Percentiles rank a stretch among this genome's conserved stretches.
phyloP scores from a whole-genome alignment of 169 alveolate species.

The Eimeria necatrix region DNA sequence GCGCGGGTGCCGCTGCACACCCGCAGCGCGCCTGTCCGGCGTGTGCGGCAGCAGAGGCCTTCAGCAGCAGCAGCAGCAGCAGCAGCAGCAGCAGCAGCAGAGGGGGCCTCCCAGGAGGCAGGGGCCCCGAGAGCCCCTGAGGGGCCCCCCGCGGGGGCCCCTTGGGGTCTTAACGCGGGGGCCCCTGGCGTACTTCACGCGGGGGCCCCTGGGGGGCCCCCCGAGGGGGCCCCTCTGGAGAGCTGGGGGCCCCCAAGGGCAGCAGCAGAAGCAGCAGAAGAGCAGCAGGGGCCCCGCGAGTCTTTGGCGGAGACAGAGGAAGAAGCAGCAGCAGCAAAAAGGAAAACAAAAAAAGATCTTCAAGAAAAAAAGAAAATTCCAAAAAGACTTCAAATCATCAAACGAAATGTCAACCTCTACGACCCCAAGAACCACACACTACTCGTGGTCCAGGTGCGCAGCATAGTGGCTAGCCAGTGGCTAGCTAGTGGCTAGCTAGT shows the following conservation, averaged over 20 bases:
- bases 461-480: too few relatives aligned
- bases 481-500: too few relatives aligned
- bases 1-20: background rate
- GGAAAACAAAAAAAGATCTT: background rate
- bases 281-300: background rate
- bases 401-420: background rate
- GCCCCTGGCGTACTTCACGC: too few relatives aligned
- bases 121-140: too few relatives aligned
- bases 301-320: background rate
- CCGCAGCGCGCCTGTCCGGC: background rate
- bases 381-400: background rate
- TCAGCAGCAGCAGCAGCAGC: background rate
- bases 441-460: slow-evolving; percentile 9
- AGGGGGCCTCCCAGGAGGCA: too few relatives aligned
- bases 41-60: background rate
- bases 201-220: too few relatives aligned
- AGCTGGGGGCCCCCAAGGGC: background rate
- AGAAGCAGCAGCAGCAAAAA: background rate
- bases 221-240: too few relatives aligned
- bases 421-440: slow-evolving; percentile 24
- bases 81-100: background rate
- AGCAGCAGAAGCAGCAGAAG: background rate
- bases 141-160: too few relatives aligned
- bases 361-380: background rate
- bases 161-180: too few relatives aligned